Percentiles rank a stretch among this genome's conserved stretches.
These are phyloP conservation scores for Daldinia eschscholtzii DNA, from an alignment of 2,329 filamentous ascomycete genomes.

Conservation along the genomic window DNA sequence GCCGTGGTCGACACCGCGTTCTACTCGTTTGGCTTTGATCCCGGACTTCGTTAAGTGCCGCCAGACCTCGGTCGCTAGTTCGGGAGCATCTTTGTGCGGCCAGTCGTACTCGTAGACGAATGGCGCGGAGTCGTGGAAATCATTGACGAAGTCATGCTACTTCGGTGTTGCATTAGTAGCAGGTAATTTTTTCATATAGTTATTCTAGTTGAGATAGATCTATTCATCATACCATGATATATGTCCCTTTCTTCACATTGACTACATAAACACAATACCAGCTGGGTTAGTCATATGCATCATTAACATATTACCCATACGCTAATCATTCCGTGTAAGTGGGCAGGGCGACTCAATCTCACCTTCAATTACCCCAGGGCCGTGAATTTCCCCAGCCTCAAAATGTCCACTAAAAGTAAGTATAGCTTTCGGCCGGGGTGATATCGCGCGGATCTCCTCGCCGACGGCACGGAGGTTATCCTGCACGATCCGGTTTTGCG, in stretches of 20 bases:
- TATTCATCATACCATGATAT: constrained; percentile 42
- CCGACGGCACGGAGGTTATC: constrained; percentile 43
- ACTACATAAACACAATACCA: constrained; percentile 20
- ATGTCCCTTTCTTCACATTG: constrained; percentile 43
- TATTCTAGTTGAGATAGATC: no score
- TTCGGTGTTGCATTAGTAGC: neutral
- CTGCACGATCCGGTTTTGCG: constrained; percentile 39
- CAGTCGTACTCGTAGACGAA: constrained; percentile 46
- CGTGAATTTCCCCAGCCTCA: constrained; percentile 45
- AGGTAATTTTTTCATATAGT: no score
- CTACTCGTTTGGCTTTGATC: constrained; percentile 44
- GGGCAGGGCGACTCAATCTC: constrained; percentile 3
- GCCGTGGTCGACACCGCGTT: constrained; percentile 44
- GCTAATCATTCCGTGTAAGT: no score
- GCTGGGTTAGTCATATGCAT: neutral
- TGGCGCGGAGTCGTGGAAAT: constrained; percentile 44
- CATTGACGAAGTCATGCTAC: constrained; percentile 46
- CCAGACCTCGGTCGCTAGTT: constrained; percentile 41
- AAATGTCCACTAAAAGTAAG: constrained; percentile 46
- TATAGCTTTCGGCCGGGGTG: constrained; percentile 43
- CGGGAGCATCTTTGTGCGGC: constrained; percentile 43
- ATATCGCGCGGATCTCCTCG: constrained; percentile 41
- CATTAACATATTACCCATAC: no score
- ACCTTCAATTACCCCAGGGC: constrained; percentile 44
- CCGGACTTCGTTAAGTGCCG: constrained; percentile 36